Conservation (phyloP, 2,329 filamentous ascomycete species). For the Torrubiellomyces zombiae region DNA sequence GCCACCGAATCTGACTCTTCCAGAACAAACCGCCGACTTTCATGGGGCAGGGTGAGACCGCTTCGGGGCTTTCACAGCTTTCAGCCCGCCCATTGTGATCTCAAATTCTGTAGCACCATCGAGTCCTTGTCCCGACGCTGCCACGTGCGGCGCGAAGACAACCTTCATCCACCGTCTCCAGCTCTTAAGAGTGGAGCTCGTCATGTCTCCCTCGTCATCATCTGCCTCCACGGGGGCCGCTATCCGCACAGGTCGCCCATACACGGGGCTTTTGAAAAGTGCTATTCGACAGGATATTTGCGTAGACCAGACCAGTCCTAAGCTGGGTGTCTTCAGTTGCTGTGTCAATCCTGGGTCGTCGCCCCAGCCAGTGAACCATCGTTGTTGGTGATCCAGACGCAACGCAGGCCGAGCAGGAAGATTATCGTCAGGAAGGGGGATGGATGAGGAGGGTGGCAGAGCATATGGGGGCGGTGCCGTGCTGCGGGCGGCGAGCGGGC, state of each 20-base stretch:
- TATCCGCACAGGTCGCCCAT: constrained; percentile 19
- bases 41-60: too few relatives aligned
- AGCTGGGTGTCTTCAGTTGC: constrained; percentile 61
- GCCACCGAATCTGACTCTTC: too few relatives aligned
- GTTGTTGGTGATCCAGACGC: constrained; percentile 73
- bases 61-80: constrained; percentile 12
- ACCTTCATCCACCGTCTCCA: constrained; percentile 74
- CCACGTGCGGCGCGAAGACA: constrained; percentile 70
- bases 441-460: constrained; percentile 22
- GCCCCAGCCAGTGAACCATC: constrained; percentile 93
- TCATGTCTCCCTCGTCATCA: constrained; percentile 23
- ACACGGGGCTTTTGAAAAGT: constrained; percentile 53
- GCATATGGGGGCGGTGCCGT: constrained; percentile 15
- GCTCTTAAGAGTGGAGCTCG: constrained; percentile 29
- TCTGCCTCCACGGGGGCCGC: constrained; percentile 19
- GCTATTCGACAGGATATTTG: constrained; percentile 74
- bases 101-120: constrained; percentile 52
- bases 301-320: constrained; percentile 82
- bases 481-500: constrained; percentile 31
- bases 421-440: constrained; percentile 16
- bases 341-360: constrained; percentile 38
- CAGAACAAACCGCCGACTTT: too few relatives aligned
- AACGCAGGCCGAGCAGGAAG: constrained; percentile 35
- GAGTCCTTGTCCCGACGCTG: constrained; percentile 30
- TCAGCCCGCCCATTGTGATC: constrained; percentile 50